These are phyloP conservation scores for Rhodomyrtus tomentosa DNA, from an alignment of 345 rosid genomes.

Conservation along the genomic window DNA sequence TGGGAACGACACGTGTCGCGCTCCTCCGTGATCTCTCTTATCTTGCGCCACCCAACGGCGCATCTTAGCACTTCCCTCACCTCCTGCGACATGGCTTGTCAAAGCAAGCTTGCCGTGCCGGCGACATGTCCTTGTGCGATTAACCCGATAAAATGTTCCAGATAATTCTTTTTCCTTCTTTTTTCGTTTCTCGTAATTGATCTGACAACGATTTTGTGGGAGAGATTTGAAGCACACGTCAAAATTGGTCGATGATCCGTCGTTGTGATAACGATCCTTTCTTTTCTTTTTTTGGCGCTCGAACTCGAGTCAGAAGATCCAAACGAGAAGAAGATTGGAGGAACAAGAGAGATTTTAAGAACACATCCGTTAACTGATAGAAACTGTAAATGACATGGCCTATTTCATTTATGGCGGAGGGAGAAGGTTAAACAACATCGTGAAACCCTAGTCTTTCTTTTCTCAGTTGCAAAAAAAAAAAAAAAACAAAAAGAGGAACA, in stretches of 20 bases:
- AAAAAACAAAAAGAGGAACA: background rate
- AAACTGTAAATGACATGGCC: background rate
- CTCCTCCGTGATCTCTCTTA: background rate
- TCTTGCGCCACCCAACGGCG: background rate
- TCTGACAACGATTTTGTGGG: background rate
- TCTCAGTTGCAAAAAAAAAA: constrained; percentile 11
- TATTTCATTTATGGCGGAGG: background rate
- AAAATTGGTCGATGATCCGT: background rate
- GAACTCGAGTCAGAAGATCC: background rate
- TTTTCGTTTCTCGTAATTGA: background rate
- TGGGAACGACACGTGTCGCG: constrained; percentile 4
- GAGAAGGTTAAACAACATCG: background rate
- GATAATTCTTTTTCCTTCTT: background rate
- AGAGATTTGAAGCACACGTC: background rate
- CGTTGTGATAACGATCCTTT: background rate
- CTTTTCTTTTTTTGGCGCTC: background rate
- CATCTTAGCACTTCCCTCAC: background rate
- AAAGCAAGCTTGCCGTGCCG: constrained; percentile 22
- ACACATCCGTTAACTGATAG: background rate
- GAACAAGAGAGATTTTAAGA: background rate
- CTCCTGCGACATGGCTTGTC: background rate
- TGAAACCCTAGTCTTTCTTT: background rate
- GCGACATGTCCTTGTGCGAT: constrained; percentile 30
- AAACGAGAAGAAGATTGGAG: background rate
- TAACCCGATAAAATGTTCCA: background rate